Percentiles rank a stretch among this genome's conserved stretches.
These are phyloP conservation scores for Cytauxzoon felis DNA, from an alignment of 169 alveolate genomes.

Conservation along the genomic window DNA sequence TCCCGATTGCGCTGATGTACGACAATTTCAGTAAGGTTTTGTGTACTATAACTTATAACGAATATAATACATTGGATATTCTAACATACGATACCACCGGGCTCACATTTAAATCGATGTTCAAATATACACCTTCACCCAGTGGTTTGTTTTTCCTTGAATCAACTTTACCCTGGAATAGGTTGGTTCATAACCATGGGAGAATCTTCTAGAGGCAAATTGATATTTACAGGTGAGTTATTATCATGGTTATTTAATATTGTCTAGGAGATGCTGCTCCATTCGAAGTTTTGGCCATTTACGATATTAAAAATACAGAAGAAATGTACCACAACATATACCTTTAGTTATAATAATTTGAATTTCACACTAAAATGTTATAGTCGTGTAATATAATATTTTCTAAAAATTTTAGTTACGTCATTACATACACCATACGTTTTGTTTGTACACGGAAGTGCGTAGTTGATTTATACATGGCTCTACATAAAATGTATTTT, in stretches of 20 bases:
- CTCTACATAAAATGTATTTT: too few relatives aligned
- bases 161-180: background rate
- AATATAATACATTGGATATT: background rate
- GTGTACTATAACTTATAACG: slow-evolving; percentile 17
- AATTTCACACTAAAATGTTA: too few relatives aligned
- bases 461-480: too few relatives aligned
- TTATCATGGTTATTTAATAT: background rate
- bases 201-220: slow-evolving; percentile 6
- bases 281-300: slow-evolving; percentile 14
- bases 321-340: slow-evolving; percentile 21
- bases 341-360: too few relatives aligned
- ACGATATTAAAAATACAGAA: slow-evolving; percentile 4
- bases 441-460: too few relatives aligned
- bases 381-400: too few relatives aligned
- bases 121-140: slow-evolving; percentile 28
- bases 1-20: slow-evolving; percentile 40
- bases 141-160: slow-evolving; percentile 29
- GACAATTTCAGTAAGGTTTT: slow-evolving; percentile 10
- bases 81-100: slow-evolving; percentile 29
- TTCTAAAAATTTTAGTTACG: too few relatives aligned
- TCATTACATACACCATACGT: too few relatives aligned
- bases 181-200: slow-evolving; percentile 25
- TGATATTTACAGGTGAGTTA: slow-evolving; percentile 27
- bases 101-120: slow-evolving; percentile 20
- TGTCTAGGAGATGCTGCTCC: slow-evolving; percentile 27